Base-by-base conservation (phyloP, 441 rosid genomes). In the Manihot esculenta region DNA sequence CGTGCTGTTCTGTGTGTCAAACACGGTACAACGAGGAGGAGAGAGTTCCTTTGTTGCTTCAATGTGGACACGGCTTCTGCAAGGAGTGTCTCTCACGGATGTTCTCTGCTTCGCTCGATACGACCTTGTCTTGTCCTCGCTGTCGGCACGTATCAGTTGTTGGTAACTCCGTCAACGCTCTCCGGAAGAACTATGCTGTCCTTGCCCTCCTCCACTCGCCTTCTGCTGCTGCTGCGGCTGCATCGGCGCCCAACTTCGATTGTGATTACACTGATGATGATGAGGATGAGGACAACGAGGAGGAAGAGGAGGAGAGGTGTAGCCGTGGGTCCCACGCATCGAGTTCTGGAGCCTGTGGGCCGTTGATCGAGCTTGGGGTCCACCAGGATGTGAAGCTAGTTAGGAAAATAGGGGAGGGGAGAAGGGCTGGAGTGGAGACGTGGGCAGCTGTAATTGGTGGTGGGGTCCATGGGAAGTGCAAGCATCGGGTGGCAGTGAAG, bases 51-150 rank as follows among this genome's bases (percentile, higher is more conserved):
- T 75, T 95, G 1, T 75, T 95, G 62, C 98, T 93, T 60, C 91
- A 92, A 83, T 94, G 99, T 76, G 99, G 99, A 4, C 99, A 92
- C 26, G 97, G 97, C 14, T 94, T 92, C 81, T 94, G 99, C 81
- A 91, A 81, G 54, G 99, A 93, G 64, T 95, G 99, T 67, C 77
- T 93, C 20, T 93, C 98, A 0, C 79, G 82, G 60, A 87, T 95
- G 97, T 95, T 95, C 86, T 80, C 98, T 5, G 80, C 97, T 11
- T 95, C 99, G 38, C 66, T 84, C 58, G 99, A 95, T 77, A 84
- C 87, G 14, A 80, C 93, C 10, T 88, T 95, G 49, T 71, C 87
- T 26, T 95, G 99, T 69, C 99, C 99, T 35, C 86, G 98, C 1
- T 95, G 99, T 71, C 94, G 99, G 68, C 97, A 92, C 79, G 88